These are phyloP conservation scores for Petrea volubilis DNA, from an alignment of 257 asterid species.

Conservation along the genomic window DNA sequence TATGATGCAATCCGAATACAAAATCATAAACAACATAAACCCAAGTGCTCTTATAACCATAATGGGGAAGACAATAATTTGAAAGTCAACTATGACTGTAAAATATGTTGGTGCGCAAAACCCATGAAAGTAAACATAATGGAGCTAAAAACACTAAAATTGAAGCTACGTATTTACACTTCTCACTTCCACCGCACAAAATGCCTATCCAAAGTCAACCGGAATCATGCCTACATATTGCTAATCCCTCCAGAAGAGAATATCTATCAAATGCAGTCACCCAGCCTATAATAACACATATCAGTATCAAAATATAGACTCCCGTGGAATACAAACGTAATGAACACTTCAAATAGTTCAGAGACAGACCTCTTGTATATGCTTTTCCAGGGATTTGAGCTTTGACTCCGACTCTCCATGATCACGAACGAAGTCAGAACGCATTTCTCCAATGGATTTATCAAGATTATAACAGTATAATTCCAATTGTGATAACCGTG, in stretches of 20 bases:
- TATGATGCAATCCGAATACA: background rate
- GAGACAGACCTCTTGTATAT: slow-evolving; percentile 77
- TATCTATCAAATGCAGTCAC: background rate
- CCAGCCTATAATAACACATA: background rate
- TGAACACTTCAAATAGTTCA: background rate
- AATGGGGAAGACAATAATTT: background rate
- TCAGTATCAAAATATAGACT: background rate
- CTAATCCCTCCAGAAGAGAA: background rate
- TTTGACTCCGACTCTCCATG: slow-evolving; percentile 73
- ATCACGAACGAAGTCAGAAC: slow-evolving; percentile 72
- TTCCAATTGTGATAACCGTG: slow-evolving; percentile 91
- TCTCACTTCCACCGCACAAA: background rate
- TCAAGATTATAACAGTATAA: slow-evolving; percentile 88
- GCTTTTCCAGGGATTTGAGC: slow-evolving; percentile 85
- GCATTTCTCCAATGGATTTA: slow-evolving; percentile 92
- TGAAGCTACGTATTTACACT: background rate
- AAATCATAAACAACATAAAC: background rate
- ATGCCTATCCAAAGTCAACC: background rate
- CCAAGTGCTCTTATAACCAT: background rate
- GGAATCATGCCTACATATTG: background rate
- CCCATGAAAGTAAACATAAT: background rate
- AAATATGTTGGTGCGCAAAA: background rate
- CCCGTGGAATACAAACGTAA: background rate
- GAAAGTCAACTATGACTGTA: background rate
- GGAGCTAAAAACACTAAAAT: background rate